Percentiles rank a stretch among this genome's conserved stretches.
phyloP scores from a whole-genome alignment of 163 green algal genomes.

The Picocystis sp. region DNA sequence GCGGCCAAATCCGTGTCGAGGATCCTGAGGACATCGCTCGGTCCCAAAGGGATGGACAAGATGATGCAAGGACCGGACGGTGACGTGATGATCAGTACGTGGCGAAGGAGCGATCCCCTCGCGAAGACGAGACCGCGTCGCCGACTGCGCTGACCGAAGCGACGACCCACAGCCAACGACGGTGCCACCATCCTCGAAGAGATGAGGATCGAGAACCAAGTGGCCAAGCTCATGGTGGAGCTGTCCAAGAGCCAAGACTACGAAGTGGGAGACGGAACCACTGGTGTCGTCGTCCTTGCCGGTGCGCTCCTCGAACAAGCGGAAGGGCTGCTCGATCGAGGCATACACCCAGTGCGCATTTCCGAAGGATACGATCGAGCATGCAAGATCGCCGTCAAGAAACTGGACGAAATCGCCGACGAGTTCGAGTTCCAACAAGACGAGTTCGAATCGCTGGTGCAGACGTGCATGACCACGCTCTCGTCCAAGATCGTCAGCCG shows the following conservation, averaged over 20 bases:
- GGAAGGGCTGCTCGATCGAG: conserved; percentile 80
- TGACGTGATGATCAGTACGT: conserved; percentile 94
- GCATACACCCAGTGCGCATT: conserved; percentile 89
- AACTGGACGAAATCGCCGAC: conserved; percentile 68
- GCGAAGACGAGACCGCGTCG: no score
- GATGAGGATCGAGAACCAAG: conserved; percentile 98
- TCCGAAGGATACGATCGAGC: conserved; percentile 97
- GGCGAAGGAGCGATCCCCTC: no score
- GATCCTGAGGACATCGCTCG: conserved; percentile 75
- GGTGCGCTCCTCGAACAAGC: conserved; percentile 62
- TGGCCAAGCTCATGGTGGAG: conserved; percentile 97
- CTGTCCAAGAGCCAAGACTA: conserved; percentile 84
- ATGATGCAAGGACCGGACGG: conserved; percentile 92
- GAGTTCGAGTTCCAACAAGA: conserved; percentile 70
- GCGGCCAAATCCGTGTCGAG: conserved; percentile 80
- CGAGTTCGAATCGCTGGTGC: conserved; percentile 77
- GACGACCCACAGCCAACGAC: conserved; percentile 74
- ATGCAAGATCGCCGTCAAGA: conserved; percentile 57
- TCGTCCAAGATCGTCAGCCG: conserved; percentile 95
- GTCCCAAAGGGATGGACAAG: conserved; percentile 99
- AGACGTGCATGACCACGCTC: conserved; percentile 97
- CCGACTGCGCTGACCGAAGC: not conserved
- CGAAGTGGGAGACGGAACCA: conserved; percentile 96
- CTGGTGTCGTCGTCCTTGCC: conserved; percentile 88
- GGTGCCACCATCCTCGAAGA: conserved; percentile 96